These are phyloP conservation scores for Larix sibirica DNA, from an alignment of 83 land plant species.

Conservation along the genomic window DNA sequence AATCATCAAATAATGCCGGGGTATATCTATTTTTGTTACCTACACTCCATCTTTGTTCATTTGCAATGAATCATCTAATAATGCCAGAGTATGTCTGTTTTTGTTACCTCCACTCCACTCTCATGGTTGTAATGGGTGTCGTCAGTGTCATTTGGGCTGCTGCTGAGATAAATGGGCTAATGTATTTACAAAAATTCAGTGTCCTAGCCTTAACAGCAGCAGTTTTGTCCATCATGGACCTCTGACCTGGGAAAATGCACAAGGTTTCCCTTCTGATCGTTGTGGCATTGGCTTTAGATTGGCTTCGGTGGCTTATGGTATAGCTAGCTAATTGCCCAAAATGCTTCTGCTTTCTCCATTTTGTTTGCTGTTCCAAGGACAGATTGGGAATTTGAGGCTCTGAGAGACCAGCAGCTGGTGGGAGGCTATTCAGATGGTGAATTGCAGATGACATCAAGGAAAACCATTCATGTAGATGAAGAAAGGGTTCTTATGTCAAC, in stretches of 20 bases:
- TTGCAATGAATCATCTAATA: too few relatives aligned
- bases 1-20: too few relatives aligned
- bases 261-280: constrained; percentile 29
- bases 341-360: constrained; percentile 19
- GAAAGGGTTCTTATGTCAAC: background rate
- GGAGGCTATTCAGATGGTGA: background rate
- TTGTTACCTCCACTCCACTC: too few relatives aligned
- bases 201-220: constrained; percentile 25
- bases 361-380: constrained; percentile 20
- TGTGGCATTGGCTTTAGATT: constrained; percentile 27
- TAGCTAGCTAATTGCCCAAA: constrained; percentile 32
- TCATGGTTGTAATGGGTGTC: constrained; percentile 14
- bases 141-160: constrained; percentile 28
- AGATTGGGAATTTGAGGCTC: constrained; percentile 38
- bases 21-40: too few relatives aligned
- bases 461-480: background rate
- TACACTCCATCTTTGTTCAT: too few relatives aligned
- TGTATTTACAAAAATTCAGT: constrained; percentile 19
- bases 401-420: constrained; percentile 28
- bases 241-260: constrained; percentile 37
- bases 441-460: background rate
- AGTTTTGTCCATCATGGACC: constrained; percentile 24
- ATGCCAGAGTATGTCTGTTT: too few relatives aligned
- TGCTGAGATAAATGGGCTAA: background rate
- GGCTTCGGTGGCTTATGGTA: constrained; percentile 37